Conservation (phyloP, 768 basidiomycete species). For the Hypsizygus marmoreus region DNA sequence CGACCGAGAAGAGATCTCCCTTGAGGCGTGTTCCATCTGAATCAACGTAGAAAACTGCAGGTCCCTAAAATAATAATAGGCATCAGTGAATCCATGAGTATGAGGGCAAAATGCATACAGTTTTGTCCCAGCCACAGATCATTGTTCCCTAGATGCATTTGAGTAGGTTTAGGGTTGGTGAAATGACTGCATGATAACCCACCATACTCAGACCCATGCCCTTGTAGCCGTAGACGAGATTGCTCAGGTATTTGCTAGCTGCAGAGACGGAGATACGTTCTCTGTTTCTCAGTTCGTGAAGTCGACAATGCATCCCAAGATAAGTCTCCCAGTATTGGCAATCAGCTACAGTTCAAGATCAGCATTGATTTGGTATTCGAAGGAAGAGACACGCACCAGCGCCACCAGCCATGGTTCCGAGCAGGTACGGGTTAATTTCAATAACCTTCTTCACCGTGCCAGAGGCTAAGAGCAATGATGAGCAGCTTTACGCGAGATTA, state of each 20-base stretch:
- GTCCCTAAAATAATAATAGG: conserved; percentile 57
- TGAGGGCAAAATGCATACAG: conserved; percentile 49
- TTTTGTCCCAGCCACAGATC: conserved; percentile 99
- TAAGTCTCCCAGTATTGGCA: conserved; percentile 99
- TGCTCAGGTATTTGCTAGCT: conserved; percentile 95
- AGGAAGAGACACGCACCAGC: conserved; percentile 61
- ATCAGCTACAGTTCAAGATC: conserved; percentile 57
- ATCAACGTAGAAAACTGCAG: conserved; percentile 96
- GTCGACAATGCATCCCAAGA: conserved; percentile 94
- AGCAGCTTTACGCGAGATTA: neutral
- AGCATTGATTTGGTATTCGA: conserved; percentile 4
- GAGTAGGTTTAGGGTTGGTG: too few species aligned
- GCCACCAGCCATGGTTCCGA: conserved; percentile 99
- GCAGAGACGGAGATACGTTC: conserved; percentile 99
- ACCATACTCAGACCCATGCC: conserved; percentile 99
- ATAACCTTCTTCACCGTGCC: conserved; percentile 99
- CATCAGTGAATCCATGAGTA: neutral
- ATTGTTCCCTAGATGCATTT: conserved; percentile 99
- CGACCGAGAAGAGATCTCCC: conserved; percentile 98
- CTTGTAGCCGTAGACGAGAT: conserved; percentile 97
- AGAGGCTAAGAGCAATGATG: conserved; percentile 56
- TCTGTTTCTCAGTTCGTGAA: conserved; percentile 94
- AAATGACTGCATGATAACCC: conserved; percentile 30
- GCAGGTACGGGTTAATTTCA: conserved; percentile 97
- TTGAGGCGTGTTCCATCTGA: conserved; percentile 95